Conservation (phyloP, 1,284 basidiomycete genomes). For the Puccinia horiana region DNA sequence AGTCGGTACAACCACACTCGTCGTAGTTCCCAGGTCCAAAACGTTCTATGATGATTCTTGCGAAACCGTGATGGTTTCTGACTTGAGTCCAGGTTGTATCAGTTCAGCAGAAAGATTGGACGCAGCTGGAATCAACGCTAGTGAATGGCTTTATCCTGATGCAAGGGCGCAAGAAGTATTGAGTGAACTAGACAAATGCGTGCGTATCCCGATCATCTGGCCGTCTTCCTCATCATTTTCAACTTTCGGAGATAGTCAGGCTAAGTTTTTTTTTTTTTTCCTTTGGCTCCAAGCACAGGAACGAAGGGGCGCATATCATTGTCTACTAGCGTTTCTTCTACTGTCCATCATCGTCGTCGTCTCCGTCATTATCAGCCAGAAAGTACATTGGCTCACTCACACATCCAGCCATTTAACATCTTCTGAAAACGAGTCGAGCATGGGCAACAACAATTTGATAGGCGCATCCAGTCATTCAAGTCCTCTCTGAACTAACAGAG, state of each 20-base stretch:
- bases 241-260: neutral
- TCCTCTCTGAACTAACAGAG: neutral
- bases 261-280: neutral
- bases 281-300: neutral
- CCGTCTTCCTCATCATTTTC: neutral
- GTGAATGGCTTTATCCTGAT: conserved; percentile 26
- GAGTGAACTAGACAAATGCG: conserved; percentile 3
- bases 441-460: conserved; percentile 2
- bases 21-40: conserved; percentile 18
- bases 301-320: conserved; percentile 28
- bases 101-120: conserved; percentile 29
- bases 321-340: conserved; percentile 9
- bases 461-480: conserved; percentile 24
- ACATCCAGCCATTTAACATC: neutral
- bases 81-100: conserved; percentile 10
- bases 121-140: conserved; percentile 15
- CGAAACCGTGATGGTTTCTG: neutral
- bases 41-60: neutral
- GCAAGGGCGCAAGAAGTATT: neutral
- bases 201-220: neutral
- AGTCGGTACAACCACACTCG: conserved; percentile 16
- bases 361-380: conserved; percentile 13
- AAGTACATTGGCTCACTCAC: conserved; percentile 1
- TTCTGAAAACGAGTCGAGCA: conserved; percentile 8
- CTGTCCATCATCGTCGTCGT: conserved; percentile 13